Percentiles rank a stretch among this genome's conserved stretches.
Conservation (phyloP, 179 eudicot genomes). For the Spinacia oleracea region DNA sequence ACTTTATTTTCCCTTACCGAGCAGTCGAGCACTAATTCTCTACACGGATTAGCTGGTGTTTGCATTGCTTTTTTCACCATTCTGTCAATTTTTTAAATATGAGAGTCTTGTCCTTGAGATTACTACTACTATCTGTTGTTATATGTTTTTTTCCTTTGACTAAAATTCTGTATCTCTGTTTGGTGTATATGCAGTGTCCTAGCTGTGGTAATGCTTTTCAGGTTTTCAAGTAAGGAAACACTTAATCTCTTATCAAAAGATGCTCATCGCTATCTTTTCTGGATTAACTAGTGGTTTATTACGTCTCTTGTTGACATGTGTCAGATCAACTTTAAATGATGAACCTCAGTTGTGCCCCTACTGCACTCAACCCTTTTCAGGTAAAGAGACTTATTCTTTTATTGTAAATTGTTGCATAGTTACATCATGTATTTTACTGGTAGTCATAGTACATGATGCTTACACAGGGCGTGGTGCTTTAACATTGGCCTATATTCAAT, state of each 20-base stretch:
- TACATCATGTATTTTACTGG: neutral
- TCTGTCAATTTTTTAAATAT: neutral
- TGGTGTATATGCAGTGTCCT: conserved; percentile 74
- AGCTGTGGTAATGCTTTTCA: conserved; percentile 86
- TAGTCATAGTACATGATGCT: neutral
- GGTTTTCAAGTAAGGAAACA: conserved; percentile 69
- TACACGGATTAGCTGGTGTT: neutral
- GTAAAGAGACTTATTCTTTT: conserved; percentile 29
- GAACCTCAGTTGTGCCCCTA: conserved; percentile 80
- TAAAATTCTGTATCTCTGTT: conserved; percentile 5
- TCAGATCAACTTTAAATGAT: conserved; percentile 72
- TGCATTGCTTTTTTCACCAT: neutral
- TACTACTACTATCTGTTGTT: neutral
- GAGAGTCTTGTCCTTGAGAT: neutral
- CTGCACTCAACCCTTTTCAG: conserved; percentile 92
- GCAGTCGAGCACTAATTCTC: neutral
- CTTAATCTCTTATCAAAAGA: conserved; percentile 5
- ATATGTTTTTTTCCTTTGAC: conserved; percentile 27
- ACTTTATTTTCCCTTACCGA: neutral
- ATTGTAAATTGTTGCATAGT: neutral
- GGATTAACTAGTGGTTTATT: conserved; percentile 9
- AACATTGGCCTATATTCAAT: neutral
- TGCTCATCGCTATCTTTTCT: neutral
- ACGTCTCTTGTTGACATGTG: conserved; percentile 23
- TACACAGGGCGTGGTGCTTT: neutral